Evolutionary conservation across 2,329 filamentous ascomycete species (phyloP).

Genomic region (Exserohilum rostratum): DNA sequence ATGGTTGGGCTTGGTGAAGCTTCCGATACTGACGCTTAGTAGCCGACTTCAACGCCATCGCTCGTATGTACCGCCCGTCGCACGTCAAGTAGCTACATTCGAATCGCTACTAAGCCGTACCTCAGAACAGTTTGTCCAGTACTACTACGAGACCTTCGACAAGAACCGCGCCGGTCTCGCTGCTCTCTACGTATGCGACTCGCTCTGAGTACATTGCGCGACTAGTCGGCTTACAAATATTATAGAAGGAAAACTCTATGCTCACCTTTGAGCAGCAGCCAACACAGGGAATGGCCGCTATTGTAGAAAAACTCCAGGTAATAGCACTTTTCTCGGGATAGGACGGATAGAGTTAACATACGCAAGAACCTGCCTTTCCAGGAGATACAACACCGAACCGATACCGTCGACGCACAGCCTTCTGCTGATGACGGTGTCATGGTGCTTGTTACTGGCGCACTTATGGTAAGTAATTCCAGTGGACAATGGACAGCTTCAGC

Average conservation of each 20-base stretch:
- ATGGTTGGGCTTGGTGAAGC: not conserved
- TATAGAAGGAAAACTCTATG: slow-evolving; percentile 76
- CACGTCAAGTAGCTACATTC: not conserved
- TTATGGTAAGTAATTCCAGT: slow-evolving; percentile 66
- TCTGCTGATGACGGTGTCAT: slow-evolving; percentile 71
- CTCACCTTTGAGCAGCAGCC: slow-evolving; percentile 85
- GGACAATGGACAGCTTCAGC: not conserved
- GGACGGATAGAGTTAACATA: slow-evolving; percentile 20
- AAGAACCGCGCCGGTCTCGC: slow-evolving; percentile 67
- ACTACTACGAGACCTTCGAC: slow-evolving; percentile 93
- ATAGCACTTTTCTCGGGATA: slow-evolving; percentile 36
- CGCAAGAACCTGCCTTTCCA: slow-evolving; percentile 76
- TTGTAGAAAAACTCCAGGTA: slow-evolving; percentile 84
- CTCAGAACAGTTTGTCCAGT: slow-evolving; percentile 82
- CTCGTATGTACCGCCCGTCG: slow-evolving; percentile 13
- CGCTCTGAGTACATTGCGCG: not conserved
- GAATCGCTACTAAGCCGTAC: slow-evolving; percentile 21
- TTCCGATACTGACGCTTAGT: slow-evolving; percentile 5
- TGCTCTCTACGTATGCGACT: slow-evolving; percentile 76
- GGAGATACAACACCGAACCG: slow-evolving; percentile 78
- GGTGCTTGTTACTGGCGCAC: slow-evolving; percentile 85
- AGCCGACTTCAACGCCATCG: slow-evolving; percentile 23
- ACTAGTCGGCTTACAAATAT: slow-evolving; percentile 8
- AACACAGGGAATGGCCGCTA: slow-evolving; percentile 66
- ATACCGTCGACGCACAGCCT: slow-evolving; percentile 84